Conservation (phyloP, 2,329 filamentous ascomycete genomes). For the Ilyonectria sp. region DNA sequence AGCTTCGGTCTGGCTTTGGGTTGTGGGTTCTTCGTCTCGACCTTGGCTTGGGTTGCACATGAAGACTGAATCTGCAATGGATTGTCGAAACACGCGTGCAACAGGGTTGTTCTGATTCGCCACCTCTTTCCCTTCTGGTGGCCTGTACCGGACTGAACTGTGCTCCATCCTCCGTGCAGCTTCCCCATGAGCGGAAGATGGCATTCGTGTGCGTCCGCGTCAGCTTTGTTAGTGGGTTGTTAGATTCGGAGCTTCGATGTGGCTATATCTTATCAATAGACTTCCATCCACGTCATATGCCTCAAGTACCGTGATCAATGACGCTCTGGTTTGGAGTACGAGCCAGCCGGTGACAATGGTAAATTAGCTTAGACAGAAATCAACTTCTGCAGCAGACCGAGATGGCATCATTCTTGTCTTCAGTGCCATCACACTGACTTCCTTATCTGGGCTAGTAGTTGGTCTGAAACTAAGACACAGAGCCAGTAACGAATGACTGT, state of each 20-base stretch:
- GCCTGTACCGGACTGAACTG: background rate
- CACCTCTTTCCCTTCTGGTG: background rate
- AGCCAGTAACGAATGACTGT: background rate
- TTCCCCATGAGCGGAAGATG: background rate
- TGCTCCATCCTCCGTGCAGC: background rate
- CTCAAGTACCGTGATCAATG: background rate
- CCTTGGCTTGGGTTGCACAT: background rate
- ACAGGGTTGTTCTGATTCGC: background rate
- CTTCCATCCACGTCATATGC: background rate
- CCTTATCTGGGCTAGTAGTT: background rate
- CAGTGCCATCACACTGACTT: background rate
- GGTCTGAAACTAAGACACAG: background rate
- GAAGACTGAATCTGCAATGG: background rate
- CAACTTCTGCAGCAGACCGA: background rate
- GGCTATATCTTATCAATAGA: background rate
- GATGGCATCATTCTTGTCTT: constrained; percentile 5
- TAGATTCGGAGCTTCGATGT: background rate
- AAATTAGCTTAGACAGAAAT: background rate
- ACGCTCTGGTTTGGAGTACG: background rate
- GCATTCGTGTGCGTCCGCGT: background rate
- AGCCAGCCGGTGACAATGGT: background rate
- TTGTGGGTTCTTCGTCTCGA: background rate
- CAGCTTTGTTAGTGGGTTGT: background rate
- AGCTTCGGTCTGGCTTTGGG: constrained; percentile 2
- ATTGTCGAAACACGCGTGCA: too few species aligned